Evolutionary conservation across 345 rosid species (phyloP), one percentile per base, ranked within the genome.

Genomic region (Camelina neglecta): DNA sequence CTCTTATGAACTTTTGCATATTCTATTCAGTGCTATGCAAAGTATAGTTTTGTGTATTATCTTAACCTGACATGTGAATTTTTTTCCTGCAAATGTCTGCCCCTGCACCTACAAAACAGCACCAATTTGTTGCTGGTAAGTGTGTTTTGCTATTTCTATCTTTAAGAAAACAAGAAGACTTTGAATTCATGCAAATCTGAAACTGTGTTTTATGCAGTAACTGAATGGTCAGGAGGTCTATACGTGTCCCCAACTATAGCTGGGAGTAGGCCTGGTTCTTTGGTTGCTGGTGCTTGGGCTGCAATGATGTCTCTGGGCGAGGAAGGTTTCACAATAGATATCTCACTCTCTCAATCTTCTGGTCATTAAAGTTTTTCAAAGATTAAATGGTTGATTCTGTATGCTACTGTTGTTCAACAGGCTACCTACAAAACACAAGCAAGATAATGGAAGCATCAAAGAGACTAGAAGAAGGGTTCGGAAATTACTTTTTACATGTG

Each of bases 121-220:
- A 92, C 88, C 97, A 90, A 85, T 92, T 94, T 80, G 98, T 92
- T 69, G 95, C 97, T 62, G 97, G 97, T 89, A 80, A 86, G 93
- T 81, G 50, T 64, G 23, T 48, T 60, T 53, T 53, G 20, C 31
- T 56, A 29, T 47, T 50, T 49, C 13, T 31, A 42, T 48, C 58
- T 18, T 18, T 33, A 55, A 35, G 45, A 50, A 58, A 55, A 59
- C 26, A 67, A 11, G 3, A 18, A 24, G 41, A 11, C 33, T 50
- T 26, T 26, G 10, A 18, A 53, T 31, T 44, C 36, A 11, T 31
- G 35, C 1, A 13, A 65, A 18, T 58, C 41, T 36, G 33, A n/a
- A 58, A 16, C 61, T 76, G 45, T 15, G 29, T 78, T 29, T 29
- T 78, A 70, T 75, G 80, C 86, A 90, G 99, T 94, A 72, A 88